Percentiles rank a stretch among this genome's conserved stretches.
phyloP scores from a whole-genome alignment of 2,329 filamentous ascomycete species.

The Graphilbum ipis-grandicollis region DNA sequence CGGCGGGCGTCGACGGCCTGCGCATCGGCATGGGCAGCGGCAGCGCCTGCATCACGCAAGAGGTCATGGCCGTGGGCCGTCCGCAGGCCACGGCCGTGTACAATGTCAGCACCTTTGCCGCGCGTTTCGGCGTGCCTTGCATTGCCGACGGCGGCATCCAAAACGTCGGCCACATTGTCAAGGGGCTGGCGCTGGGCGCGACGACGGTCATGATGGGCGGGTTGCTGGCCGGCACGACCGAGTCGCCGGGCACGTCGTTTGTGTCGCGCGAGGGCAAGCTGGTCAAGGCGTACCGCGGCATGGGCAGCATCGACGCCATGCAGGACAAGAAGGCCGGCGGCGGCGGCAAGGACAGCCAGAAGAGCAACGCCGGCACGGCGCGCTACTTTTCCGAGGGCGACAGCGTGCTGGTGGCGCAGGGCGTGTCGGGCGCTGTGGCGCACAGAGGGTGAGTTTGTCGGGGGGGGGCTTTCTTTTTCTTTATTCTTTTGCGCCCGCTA shows the following conservation, averaged over 20 bases:
- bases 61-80: constrained; percentile 97
- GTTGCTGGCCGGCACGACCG: constrained; percentile 87
- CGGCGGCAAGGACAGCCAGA: constrained; percentile 53
- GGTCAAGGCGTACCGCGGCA: constrained; percentile 97
- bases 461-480: too few relatives aligned
- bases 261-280: constrained; percentile 93
- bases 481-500: too few relatives aligned
- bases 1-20: constrained; percentile 85
- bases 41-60: constrained; percentile 95
- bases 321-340: constrained; percentile 91
- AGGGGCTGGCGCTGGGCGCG: constrained; percentile 86
- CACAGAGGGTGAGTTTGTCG: constrained; percentile 47
- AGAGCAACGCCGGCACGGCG: constrained; percentile 86
- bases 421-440: constrained; percentile 74
- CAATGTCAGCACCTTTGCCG: constrained; percentile 77
- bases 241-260: constrained; percentile 93
- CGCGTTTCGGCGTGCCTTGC: constrained; percentile 87
- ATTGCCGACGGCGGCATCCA: constrained; percentile 97
- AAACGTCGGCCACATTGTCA: constrained; percentile 97
- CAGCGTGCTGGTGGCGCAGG: constrained; percentile 85
- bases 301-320: constrained; percentile 99
- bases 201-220: constrained; percentile 99
- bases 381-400: constrained; percentile 98
- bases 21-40: constrained; percentile 98
- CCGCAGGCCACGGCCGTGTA: constrained; percentile 89